Percentiles rank a stretch among this genome's conserved stretches.
phyloP scores from a whole-genome alignment of 768 basidiomycete genomes.

The Boletus insuetus region DNA sequence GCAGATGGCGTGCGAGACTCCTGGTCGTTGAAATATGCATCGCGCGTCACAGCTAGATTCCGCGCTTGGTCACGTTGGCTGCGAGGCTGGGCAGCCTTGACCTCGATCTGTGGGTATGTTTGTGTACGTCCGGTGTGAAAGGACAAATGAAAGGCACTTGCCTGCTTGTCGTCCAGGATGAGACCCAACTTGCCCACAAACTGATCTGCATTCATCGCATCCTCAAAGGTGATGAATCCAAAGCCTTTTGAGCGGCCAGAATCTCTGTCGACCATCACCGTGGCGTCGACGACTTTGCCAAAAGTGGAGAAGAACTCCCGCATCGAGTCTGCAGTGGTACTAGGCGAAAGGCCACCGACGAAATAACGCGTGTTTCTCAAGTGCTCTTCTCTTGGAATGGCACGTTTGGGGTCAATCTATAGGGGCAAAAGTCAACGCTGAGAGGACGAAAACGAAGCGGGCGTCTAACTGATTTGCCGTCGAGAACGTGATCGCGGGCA shows the following conservation, averaged over 20 bases:
- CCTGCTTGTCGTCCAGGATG: conserved; percentile 75
- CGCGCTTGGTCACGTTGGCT: conserved; percentile 58
- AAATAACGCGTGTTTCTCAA: conserved; percentile 75
- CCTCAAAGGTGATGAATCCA: conserved; percentile 81
- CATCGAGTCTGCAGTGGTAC: conserved; percentile 70
- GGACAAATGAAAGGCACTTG: conserved; percentile 28
- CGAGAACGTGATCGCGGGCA: conserved; percentile 63
- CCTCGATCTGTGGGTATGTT: conserved; percentile 58
- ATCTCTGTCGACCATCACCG: conserved; percentile 83
- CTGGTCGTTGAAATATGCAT: conserved; percentile 34
- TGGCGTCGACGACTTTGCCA: conserved; percentile 80
- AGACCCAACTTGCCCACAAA: conserved; percentile 67
- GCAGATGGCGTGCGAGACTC: conserved; percentile 35
- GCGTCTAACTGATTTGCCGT: conserved; percentile 69
- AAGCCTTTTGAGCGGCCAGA: conserved; percentile 77
- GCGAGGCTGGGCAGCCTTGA: conserved; percentile 77
- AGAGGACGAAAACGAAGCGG: background rate
- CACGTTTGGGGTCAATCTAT: conserved; percentile 87
- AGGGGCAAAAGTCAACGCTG: background rate
- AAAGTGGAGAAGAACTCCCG: conserved; percentile 66
- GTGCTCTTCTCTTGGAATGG: conserved; percentile 82
- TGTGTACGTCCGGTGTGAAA: too few relatives aligned
- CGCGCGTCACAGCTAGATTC: conserved; percentile 25
- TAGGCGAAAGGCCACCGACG: conserved; percentile 70
- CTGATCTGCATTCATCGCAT: conserved; percentile 58